Evolutionary conservation across 805 yeast genomes (phyloP), one percentile per base, ranked within the genome.

Genomic region (Scheffersomyces amazonensis): DNA sequence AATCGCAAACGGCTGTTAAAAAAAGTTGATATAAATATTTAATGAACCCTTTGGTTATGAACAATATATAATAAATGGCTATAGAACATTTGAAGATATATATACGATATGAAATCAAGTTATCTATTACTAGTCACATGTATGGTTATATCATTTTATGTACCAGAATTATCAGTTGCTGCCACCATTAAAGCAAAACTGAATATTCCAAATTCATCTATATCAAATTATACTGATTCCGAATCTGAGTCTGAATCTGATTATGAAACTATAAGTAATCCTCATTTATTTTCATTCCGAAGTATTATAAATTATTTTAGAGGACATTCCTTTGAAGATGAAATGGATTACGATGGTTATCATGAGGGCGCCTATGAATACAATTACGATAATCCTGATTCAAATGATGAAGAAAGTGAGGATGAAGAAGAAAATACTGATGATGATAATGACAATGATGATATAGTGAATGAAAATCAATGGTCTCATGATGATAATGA

Each of bases 401-500:
- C 4, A 15, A 12, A n/a, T 18, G 36, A 24, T 13, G 24, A 19
- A 15, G 35, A 24, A 6, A 10, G 12, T 27, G 34, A 19, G 27
- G 19, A n/a, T 25, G 27, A 12, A 15, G 5, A 18, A 10, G 28
- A 32, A 18, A 8, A 5, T 5, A 4, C 10, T 9, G 35, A 32
- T 18, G 35, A 32, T 5, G 38, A 35, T n/a, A 16, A 21, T 7
- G 38, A 30, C 10, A 32, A 17, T n/a, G 37, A 34, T 12, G 28
- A 28, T 29, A n/a, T n/a, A n/a, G n/a, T n/a, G n/a, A n/a, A n/a
- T n/a, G n/a, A n/a, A n/a, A n/a, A n/a, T n/a, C n/a, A n/a, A n/a
- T n/a, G n/a, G n/a, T n/a, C n/a, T n/a, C n/a, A n/a, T n/a, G 39
- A 36, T 31, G 33, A 32, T 11, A 34, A 29, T 19, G 34, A 18